Base-by-base conservation (phyloP, 164 flowering plant genomes). In the Stephania cephalantha region DNA sequence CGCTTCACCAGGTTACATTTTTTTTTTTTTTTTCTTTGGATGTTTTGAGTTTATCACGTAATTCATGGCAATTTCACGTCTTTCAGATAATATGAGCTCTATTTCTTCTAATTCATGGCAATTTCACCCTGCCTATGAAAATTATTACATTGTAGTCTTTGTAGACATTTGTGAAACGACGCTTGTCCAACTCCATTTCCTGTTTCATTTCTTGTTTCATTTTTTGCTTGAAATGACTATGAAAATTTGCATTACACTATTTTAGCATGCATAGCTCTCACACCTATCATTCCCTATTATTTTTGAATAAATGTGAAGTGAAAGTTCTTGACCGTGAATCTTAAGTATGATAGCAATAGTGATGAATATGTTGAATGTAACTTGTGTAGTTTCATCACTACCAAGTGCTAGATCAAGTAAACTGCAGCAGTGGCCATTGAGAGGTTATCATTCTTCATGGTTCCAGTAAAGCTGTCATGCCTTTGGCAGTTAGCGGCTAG, bases 1-100 rank as follows among this genome's bases (percentile, higher is more conserved):
- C 85, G 94, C 91, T 85, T 81, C 82, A 88, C 82, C 91, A 89
- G 94, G 93, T 89, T 79, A 87, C 90, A 18, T 78, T 74, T 79
- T 80, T 84, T 17, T 63, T 74, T 81, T n/a, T n/a, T 86, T 20
- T 46, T 73, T 78, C 81, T 79, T 79, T 79, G 52, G 73, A 71
- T 58, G 42, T 68, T 73, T 55, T 31, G 2, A 13, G 69, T 68
- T 44, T 45, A 18, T 67, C 70, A 73, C 73, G n/a, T 73, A 1
- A 53, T 18, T 52, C 22, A 50, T 74, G 0, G 71, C 20, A 17
- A 18, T 22, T 9, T 76, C 18, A 13, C 12, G 29, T 66, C 12
- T 9, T 22, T 15, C 52, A 11, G 22, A 8, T 50, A 65, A 71
- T 50, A 9, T 77, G 52, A 71, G 7, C 15, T 15, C n/a, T 4